These are phyloP conservation scores for Lunularia cruciata DNA, from an alignment of 225 moss, liverwort and hornwort species.

Conservation along the genomic window DNA sequence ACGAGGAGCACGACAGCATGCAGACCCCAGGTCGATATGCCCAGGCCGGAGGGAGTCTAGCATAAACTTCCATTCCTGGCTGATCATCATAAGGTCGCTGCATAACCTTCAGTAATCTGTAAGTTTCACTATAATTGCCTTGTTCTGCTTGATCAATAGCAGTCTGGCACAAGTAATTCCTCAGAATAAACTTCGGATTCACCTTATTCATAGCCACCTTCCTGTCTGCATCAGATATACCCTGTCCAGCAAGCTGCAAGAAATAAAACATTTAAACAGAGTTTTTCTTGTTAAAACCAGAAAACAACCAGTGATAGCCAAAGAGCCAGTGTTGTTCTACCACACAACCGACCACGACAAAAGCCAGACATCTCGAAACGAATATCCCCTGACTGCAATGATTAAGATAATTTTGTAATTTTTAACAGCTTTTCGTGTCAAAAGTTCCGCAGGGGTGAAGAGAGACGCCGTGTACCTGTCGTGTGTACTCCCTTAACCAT, in stretches of 20 bases:
- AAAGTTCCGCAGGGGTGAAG: too few relatives aligned
- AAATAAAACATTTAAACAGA: neutral
- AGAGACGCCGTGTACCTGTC: too few relatives aligned
- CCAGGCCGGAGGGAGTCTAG: slow-evolving; percentile 98
- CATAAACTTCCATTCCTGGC: slow-evolving; percentile 97
- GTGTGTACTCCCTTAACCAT: slow-evolving; percentile 84
- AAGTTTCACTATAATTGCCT: slow-evolving; percentile 76
- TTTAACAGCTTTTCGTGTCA: too few relatives aligned
- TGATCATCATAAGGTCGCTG: slow-evolving; percentile 87
- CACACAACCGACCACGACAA: too few relatives aligned
- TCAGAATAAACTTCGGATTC: slow-evolving; percentile 85
- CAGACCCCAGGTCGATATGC: slow-evolving; percentile 97
- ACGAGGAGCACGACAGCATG: slow-evolving; percentile 97
- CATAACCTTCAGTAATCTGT: slow-evolving; percentile 73
- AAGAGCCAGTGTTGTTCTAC: too few relatives aligned
- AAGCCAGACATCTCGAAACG: too few relatives aligned
- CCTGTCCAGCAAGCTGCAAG: slow-evolving; percentile 68
- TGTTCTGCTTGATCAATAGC: slow-evolving; percentile 93
- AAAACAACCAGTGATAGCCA: neutral
- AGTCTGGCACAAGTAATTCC: slow-evolving; percentile 91
- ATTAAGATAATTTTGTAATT: too few relatives aligned
- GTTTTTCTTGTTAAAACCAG: neutral
- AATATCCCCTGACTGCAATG: too few relatives aligned
- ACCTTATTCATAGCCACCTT: slow-evolving; percentile 72
- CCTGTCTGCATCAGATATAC: slow-evolving; percentile 61